These are phyloP conservation scores for Lavandula angustifolia DNA, from an alignment of 257 asterid species.

Conservation along the genomic window DNA sequence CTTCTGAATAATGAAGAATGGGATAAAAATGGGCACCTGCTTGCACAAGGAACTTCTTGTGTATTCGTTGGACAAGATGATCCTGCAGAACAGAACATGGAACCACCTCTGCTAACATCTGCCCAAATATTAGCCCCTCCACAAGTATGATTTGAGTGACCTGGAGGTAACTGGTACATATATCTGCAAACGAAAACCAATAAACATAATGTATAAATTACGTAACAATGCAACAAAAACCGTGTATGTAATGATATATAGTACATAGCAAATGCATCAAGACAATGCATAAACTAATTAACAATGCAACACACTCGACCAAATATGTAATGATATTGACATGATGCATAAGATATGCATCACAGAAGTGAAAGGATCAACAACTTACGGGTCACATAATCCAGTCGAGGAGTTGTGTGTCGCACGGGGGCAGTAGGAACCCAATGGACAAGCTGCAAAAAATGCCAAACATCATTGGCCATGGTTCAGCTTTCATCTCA, in stretches of 20 bases:
- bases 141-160: constrained; percentile 62
- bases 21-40: too few relatives aligned
- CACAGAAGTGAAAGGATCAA: constrained; percentile 5
- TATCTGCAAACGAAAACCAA: constrained; percentile 50
- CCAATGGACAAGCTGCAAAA: constrained; percentile 85
- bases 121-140: constrained; percentile 97
- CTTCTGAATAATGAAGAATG: too few relatives aligned
- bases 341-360: neutral
- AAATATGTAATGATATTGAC: neutral
- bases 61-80: constrained; percentile 79
- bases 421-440: constrained; percentile 83
- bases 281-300: neutral
- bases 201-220: constrained; percentile 11
- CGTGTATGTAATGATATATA: constrained; percentile 1
- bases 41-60: constrained; percentile 60
- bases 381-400: constrained; percentile 86
- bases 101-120: constrained; percentile 64
- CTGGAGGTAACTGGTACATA: constrained; percentile 69
- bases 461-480: constrained; percentile 17
- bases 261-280: too few relatives aligned
- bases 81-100: constrained; percentile 89
- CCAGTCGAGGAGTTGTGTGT: constrained; percentile 60
- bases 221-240: neutral
- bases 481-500: constrained; percentile 26
- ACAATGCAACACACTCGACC: neutral